Conservation (phyloP, 306 rosid genomes). For the Rubus idaeus region DNA sequence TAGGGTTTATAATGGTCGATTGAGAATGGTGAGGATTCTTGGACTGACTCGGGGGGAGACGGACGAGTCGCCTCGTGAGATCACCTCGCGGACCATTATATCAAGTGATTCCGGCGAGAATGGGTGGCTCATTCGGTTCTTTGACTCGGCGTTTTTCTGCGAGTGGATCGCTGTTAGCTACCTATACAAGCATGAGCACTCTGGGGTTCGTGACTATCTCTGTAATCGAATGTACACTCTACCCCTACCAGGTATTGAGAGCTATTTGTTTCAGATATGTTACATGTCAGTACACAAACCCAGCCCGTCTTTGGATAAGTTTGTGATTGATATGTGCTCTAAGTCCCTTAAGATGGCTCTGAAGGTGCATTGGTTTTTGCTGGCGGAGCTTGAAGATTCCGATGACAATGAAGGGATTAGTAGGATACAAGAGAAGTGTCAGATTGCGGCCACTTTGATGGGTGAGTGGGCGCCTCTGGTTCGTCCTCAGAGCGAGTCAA, state of each 20-base stretch:
- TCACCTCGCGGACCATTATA: constrained; percentile 51
- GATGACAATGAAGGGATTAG: constrained; percentile 93
- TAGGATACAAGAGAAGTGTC: constrained; percentile 87
- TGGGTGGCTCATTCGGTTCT: constrained; percentile 98
- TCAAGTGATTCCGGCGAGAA: constrained; percentile 77
- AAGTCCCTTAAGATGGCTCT: constrained; percentile 88
- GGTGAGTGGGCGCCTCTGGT: constrained; percentile 85
- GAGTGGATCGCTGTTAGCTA: constrained; percentile 99
- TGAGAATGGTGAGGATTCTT: constrained; percentile 80
- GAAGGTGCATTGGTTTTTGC: constrained; percentile 91
- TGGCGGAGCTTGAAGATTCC: constrained; percentile 90
- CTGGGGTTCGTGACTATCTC: constrained; percentile 92
- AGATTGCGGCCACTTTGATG: constrained; percentile 82
- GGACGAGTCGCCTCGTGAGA: constrained; percentile 77
- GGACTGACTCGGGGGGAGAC: constrained; percentile 66
- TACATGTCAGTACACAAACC: constrained; percentile 96
- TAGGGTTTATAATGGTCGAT: constrained; percentile 50
- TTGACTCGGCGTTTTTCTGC: constrained; percentile 95
- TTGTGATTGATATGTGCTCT: constrained; percentile 87
- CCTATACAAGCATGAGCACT: constrained; percentile 88
- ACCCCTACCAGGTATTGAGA: constrained; percentile 85
- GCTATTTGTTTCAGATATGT: constrained; percentile 95
- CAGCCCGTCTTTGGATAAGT: constrained; percentile 90
- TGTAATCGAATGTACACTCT: constrained; percentile 96
- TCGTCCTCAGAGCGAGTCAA: constrained; percentile 41